Percentiles rank a stretch among this genome's conserved stretches.
Conservation (phyloP, 2,329 filamentous ascomycete species). For the Rhynchosporium agropyri region DNA sequence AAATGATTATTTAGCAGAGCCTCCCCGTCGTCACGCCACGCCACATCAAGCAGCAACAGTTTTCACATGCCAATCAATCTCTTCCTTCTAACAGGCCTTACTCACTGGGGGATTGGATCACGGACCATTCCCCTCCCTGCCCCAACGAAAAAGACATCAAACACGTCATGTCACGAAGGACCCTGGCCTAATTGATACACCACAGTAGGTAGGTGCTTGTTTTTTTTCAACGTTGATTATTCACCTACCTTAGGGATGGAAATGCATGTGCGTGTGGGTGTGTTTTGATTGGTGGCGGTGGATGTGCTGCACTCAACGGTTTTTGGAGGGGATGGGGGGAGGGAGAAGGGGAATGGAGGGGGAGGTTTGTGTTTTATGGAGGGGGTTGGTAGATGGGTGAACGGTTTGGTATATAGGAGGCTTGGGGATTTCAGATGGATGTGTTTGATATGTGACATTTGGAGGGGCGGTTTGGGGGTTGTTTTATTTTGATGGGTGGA, state of each 20-base stretch:
- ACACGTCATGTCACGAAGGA: slow-evolving; percentile 5
- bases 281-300: not conserved
- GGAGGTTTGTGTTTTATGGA: too few relatives aligned
- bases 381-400: too few relatives aligned
- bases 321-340: not conserved
- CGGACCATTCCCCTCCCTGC: not conserved
- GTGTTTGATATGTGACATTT: too few relatives aligned
- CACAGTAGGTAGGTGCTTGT: not conserved
- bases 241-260: too few relatives aligned
- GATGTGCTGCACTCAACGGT: slow-evolving; percentile 1
- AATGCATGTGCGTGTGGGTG: too few relatives aligned
- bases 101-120: not conserved
- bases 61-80: slow-evolving; percentile 1
- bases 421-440: too few relatives aligned
- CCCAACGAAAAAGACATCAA: slow-evolving; percentile 10
- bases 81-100: too few relatives aligned
- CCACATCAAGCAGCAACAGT: not conserved
- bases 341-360: too few relatives aligned
- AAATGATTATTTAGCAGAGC: not conserved
- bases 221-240: not conserved
- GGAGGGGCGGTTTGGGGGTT: too few relatives aligned
- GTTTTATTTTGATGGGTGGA: too few relatives aligned
- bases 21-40: not conserved
- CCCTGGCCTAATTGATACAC: not conserved
- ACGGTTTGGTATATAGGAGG: too few relatives aligned